phyloP scores from a whole-genome alignment of 768 basidiomycete genomes.

The Termitomyces sp. region DNA sequence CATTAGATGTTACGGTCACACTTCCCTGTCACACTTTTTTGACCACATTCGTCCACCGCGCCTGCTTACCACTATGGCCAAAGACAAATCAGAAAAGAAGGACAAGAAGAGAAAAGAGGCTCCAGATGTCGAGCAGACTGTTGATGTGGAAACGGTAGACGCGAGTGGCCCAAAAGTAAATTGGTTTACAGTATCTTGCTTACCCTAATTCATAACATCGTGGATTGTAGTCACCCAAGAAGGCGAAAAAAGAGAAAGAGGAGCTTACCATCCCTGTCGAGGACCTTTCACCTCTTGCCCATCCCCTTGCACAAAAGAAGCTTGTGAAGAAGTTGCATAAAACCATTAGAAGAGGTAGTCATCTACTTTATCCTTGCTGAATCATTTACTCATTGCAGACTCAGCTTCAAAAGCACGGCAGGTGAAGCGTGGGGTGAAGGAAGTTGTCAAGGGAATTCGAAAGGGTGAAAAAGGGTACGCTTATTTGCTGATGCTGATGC shows the following conservation, averaged over 20 bases:
- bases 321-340: conserved; percentile 92
- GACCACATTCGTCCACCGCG: not conserved
- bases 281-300: conserved; percentile 91
- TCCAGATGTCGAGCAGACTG: conserved; percentile 31
- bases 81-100: conserved; percentile 75
- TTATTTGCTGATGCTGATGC: not conserved
- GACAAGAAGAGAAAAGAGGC: conserved; percentile 60
- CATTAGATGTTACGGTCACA: conserved; percentile 10
- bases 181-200: conserved; percentile 2
- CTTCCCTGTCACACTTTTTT: conserved; percentile 14
- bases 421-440: conserved; percentile 97
- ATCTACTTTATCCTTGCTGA: not conserved
- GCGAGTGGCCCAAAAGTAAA: conserved; percentile 26
- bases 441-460: conserved; percentile 94
- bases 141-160: conserved; percentile 50
- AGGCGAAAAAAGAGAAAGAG: conserved; percentile 59
- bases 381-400: conserved; percentile 2
- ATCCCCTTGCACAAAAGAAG: conserved; percentile 91
- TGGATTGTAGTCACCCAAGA: conserved; percentile 44
- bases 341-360: conserved; percentile 83
- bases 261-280: conserved; percentile 66
- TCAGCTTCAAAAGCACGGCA: conserved; percentile 91
- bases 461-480: conserved; percentile 96
- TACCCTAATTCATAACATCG: conserved; percentile 10
- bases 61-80: conserved; percentile 40